These are phyloP conservation scores for Cicer cuneatum DNA, from an alignment of 306 rosid genomes.

Conservation along the genomic window DNA sequence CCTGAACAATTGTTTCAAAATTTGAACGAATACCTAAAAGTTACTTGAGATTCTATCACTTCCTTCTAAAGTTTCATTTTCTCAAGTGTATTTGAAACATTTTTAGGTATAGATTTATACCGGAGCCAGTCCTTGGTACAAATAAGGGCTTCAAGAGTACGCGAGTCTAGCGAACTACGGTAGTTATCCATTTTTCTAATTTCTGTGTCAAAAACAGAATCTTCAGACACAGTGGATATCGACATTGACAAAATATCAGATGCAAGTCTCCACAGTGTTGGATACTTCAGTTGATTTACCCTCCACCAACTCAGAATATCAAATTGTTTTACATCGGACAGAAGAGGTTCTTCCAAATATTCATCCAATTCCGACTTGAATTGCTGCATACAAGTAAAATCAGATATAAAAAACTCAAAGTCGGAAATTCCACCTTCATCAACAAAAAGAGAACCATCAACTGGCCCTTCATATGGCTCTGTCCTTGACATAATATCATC, in stretches of 20 bases:
- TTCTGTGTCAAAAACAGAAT: conserved; percentile 73
- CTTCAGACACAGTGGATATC: conserved; percentile 64
- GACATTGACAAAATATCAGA: conserved; percentile 85
- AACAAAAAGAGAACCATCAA: conserved; percentile 57
- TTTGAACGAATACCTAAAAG: conserved; percentile 32
- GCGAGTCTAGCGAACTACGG: conserved; percentile 61
- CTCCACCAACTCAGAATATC: conserved; percentile 90
- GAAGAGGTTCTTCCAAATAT: conserved; percentile 77
- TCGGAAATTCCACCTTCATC: conserved; percentile 67
- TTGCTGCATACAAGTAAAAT: conserved; percentile 59
- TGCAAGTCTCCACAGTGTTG: conserved; percentile 80
- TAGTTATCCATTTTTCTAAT: conserved; percentile 67
- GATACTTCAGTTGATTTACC: conserved; percentile 64
- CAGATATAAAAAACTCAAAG: conserved; percentile 73
- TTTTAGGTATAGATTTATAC: conserved; percentile 51
- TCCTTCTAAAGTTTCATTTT: conserved; percentile 55
- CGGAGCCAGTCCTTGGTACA: conserved; percentile 88
- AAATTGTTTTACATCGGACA: conserved; percentile 55
- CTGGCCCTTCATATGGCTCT: conserved; percentile 57
- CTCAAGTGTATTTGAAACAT: conserved; percentile 55
- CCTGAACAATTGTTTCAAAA: conserved; percentile 41
- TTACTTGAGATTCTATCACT: conserved; percentile 41
- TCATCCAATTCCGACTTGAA: conserved; percentile 84
- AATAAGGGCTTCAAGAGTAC: conserved; percentile 80
- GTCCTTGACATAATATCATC: conserved; percentile 56